Evolutionary conservation across 2,329 filamentous ascomycete genomes (phyloP), one percentile per base, ranked within the genome.

Genomic region (Mycosphaerella sp.): DNA sequence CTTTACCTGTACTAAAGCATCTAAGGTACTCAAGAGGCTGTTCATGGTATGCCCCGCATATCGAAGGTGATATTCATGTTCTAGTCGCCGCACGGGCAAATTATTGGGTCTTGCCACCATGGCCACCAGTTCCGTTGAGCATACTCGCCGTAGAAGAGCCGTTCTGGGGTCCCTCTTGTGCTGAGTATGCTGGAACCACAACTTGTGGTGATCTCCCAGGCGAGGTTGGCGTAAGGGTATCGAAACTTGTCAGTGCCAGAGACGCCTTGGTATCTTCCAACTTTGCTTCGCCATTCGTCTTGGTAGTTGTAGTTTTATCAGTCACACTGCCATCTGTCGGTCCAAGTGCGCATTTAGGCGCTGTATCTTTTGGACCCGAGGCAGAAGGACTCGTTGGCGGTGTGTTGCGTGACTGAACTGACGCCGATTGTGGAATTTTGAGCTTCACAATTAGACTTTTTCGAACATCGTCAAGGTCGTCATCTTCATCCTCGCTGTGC

Each of bases 391-490:
- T 60, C 2, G 58, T 56, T 5, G 58, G 58, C 27, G 58, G 58
- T 17, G 58, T 60, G 27, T 58, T 51, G 5, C 53, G 41, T 4
- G 34, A 46, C 14, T 35, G 14, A 9, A 39, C 27, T 13, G 46
- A 17, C 13, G 40, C 36, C n/a, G 32, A 40, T 14, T 50, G 37
- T 13, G 59, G 54, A 5, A 68, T 49, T 41, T 64, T 67, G 43
- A 95, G 75, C 66, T 87, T 90, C 50, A 95, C 85, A 44, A 95
- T 78, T 36, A 91, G 76, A 59, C 82, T 87, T 25, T 40, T 49
- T 30, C 43, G 35, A n/a, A 39, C 44, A 17, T 50, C 39, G 34
- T 58, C 58, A 4, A 68, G 65, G n/a, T 66, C 64, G 1, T 54
- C 68, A 56, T 53, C 68, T 10, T 64, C 62, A 21, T 61, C 69